Evolutionary conservation across 2,329 filamentous ascomycete genomes (phyloP), one percentile per base, ranked within the genome.

Genomic region (Cladobotryum mycophilum): DNA sequence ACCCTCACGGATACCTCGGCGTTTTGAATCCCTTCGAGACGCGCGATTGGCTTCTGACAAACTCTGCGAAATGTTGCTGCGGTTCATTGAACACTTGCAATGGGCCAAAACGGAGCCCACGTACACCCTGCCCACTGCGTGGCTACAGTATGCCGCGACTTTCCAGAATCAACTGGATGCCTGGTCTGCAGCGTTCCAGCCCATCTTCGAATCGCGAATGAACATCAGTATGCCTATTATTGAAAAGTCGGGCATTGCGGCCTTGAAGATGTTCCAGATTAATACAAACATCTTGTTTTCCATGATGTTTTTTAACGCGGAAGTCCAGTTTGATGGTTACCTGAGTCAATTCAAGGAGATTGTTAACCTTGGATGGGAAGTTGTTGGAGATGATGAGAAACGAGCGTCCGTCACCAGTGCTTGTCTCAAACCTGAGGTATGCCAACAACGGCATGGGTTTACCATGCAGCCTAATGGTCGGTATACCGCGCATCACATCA

Each of bases 201-300:
- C 70, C 9, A 72, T 84, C 11, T 70, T 84, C 20, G 63, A 67
- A 5, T 71, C 73, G 1, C 75, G 81, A 17, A 69, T 68, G 11
- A 68, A 68, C 1, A 75, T 76, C 0, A 70, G 71, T 1, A 71
- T 78, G 36, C 76, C 67, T 55, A 74, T 71, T 25, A 76, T 82
- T 55, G 79, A 81, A 58, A 80, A 80, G 57, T 76, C 78, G 0
- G 80, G 75, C 42, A 82, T 84, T 51, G 73, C 79, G 5, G 79
- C 81, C 11, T 67, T 84, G 5, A 82, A 83, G 57, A 84, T 84
- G 80, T 74, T 75, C 49, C 78, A 82, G 52, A 70, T 81, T 46
- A 84, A 81, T 72, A 73, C 72, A 9, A 69, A 72, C 42, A 70
- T 84, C 34, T 65, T 84, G 5, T 82, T 80, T 55, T 66, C 77